Base-by-base conservation (phyloP, 1,284 basidiomycete genomes). In the Rhodotorula sp. region DNA sequence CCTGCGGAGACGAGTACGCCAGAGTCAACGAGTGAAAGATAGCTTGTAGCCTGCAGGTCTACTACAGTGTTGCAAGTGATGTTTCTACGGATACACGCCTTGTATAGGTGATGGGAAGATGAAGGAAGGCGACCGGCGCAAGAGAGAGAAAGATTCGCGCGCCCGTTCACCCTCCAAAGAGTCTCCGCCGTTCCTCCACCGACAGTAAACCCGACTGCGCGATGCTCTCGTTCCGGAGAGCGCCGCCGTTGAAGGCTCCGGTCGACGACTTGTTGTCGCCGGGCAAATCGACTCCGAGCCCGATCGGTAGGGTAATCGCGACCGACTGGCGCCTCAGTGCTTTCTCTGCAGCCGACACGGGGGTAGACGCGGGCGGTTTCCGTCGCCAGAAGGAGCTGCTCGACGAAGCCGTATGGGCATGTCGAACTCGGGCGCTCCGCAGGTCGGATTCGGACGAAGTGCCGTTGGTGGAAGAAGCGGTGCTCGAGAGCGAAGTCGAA, bases 171-270 rank as follows among this genome's bases (percentile, higher is more conserved):
- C 64, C 68, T 1, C 68, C 68, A 45, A 69, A 69, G 15, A 69
- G 55, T 60, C 38, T 66, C 64, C 38, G 52, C 49, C 64, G 34
- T 60, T 69, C 68, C 45, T 69, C 68, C 12, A 69, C 18, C n/a
- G 64, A 66, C n/a, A 62, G 47, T 43, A 69, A n/a, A 14, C 56
- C 60, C 55, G 55, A 58, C 43, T 50, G 38, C 50, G 2, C 10
- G 49, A 7, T 26, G 56, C 23, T 26, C 60, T 23, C 43, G 38
- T 31, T 47, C 52, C 59, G 10, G 50, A 12, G 18, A 56, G 52
- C 38, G 6, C 23, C 14, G 23, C 14, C 15, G 15, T 50, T 28
- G 18, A 23, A n/a, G 16, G 49, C 45, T 55, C 62, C 54, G 26
- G 14, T 47, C 23, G 45, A 12, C 50, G 52, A 23, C 14, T 43